Base-by-base conservation (phyloP, 176 grass and related monocot genomes). In the Triticum dicoccoides region DNA sequence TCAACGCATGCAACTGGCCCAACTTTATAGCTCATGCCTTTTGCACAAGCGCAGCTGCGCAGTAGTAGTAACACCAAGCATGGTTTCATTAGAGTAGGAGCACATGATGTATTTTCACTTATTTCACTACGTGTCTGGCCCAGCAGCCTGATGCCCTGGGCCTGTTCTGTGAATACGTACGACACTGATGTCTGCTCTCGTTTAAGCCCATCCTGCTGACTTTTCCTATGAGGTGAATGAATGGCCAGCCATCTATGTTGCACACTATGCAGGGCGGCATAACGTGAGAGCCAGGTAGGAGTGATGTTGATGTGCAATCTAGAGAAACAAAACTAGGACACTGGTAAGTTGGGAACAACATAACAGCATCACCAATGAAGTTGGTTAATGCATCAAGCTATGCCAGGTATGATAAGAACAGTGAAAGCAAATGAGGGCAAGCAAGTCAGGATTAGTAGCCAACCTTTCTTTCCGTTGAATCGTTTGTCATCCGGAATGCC, bases 401-500 rank as follows among this genome's bases (percentile, higher is more conserved):
- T 42, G 56, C 21, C 44, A 82, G 24, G 23, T 11, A 67, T 49
- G 61, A 14, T 45, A 67, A 56, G 18, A 67, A 3, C 67, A 2
- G 44, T 21, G 65, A 38, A 87, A 15, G 59, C 29, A 64, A 84
- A 62, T 11, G 56, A 69, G 21, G 1, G 21, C 29, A 74, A 27
- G 80, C 66, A 79, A 9, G 24, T 15, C 44, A 42, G 51, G 69
- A 74, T 35, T 85, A 87, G 39, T 64, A 84, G 72, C 81, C 11
- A 80, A 96, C 96, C 91, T 92, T 96, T 98, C 88, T 94, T 99
- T 52, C 97, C 92, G 17, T 96, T 90, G 20, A 99, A 92, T 32
- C 85, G 85, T 80, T 92, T 96, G 20, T 96, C 92, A 56, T 92
- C 90, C 78, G 91, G 90, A 72, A 98, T 94, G 73, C 88, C 97